These are phyloP conservation scores for Guyanaporus albipodus DNA, from an alignment of 768 basidiomycete genomes.

Conservation along the genomic window DNA sequence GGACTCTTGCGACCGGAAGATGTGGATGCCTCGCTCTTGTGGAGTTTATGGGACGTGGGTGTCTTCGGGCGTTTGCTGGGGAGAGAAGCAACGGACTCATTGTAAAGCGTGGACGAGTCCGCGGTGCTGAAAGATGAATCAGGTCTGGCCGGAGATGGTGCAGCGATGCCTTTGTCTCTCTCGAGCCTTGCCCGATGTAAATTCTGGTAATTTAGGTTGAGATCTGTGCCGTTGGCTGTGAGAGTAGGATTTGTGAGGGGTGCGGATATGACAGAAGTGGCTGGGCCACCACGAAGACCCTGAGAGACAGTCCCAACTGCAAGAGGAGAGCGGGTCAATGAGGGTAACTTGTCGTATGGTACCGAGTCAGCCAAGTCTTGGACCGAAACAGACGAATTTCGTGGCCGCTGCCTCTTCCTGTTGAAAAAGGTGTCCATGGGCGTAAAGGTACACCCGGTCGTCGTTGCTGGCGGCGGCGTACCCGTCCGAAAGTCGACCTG, in stretches of 20 bases:
- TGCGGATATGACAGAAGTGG: constrained; percentile 56
- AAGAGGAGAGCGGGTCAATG: constrained; percentile 54
- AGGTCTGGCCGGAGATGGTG: constrained; percentile 34
- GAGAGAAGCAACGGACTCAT: constrained; percentile 41
- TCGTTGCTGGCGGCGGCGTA: constrained; percentile 11
- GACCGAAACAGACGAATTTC: constrained; percentile 57
- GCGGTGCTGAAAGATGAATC: constrained; percentile 52
- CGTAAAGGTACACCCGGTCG: constrained; percentile 10
- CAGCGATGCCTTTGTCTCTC: constrained; percentile 42
- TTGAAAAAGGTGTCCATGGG: constrained; percentile 66
- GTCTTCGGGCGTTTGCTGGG: constrained; percentile 36
- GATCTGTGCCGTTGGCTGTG: constrained; percentile 64
- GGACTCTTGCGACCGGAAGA: constrained; percentile 49
- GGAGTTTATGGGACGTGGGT: constrained; percentile 33
- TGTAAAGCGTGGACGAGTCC: constrained; percentile 58
- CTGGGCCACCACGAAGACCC: constrained; percentile 41
- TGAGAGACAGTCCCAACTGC: constrained; percentile 54
- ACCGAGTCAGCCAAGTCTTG: constrained; percentile 67
- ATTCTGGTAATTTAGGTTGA: constrained; percentile 60
- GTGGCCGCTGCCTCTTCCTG: constrained; percentile 54
- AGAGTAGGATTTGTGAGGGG: constrained; percentile 82
- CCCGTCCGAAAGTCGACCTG: constrained; percentile 3
- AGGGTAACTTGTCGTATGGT: constrained; percentile 64
- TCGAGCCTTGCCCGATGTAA: constrained; percentile 50
- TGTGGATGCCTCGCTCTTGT: constrained; percentile 54